These are phyloP conservation scores for Candida orba DNA, from an alignment of 805 yeast genomes.

Conservation along the genomic window DNA sequence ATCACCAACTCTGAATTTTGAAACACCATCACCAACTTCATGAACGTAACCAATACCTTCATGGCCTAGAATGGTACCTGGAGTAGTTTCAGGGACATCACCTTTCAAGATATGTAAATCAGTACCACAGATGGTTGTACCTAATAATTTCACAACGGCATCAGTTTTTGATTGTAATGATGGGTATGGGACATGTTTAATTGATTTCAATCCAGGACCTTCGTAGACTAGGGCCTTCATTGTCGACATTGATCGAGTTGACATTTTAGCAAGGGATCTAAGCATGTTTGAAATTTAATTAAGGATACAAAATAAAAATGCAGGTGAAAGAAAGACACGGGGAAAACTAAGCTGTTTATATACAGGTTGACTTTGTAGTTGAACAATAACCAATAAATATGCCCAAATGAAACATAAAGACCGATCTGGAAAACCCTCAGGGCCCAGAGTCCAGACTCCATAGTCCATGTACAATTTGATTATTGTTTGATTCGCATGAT, in stretches of 20 bases:
- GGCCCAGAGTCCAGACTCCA: no score
- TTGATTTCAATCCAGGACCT: constrained; percentile 34
- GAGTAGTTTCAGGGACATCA: constrained; percentile 45
- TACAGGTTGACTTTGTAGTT: no score
- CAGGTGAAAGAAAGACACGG: no score
- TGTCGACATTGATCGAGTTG: not conserved
- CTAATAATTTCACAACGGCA: constrained; percentile 46
- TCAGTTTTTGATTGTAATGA: constrained; percentile 39
- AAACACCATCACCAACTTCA: constrained; percentile 42
- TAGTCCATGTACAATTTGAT: no score
- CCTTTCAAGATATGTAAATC: constrained; percentile 60
- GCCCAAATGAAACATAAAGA: no score
- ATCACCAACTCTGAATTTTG: constrained; percentile 46
- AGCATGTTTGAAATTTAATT: no score
- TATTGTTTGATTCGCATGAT: no score
- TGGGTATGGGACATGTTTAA: constrained; percentile 37
- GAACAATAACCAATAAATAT: no score
- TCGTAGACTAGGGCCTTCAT: constrained; percentile 37
- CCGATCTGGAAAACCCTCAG: no score
- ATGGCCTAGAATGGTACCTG: constrained; percentile 49
- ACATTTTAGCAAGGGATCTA: no score
- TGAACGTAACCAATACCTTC: constrained; percentile 53
- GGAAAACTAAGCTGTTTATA: no score
- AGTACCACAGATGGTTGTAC: constrained; percentile 60
- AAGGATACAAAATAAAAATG: no score